Evolutionary conservation across 2,329 filamentous ascomycete species (phyloP).

Genomic region (Beauveria asiatica): DNA sequence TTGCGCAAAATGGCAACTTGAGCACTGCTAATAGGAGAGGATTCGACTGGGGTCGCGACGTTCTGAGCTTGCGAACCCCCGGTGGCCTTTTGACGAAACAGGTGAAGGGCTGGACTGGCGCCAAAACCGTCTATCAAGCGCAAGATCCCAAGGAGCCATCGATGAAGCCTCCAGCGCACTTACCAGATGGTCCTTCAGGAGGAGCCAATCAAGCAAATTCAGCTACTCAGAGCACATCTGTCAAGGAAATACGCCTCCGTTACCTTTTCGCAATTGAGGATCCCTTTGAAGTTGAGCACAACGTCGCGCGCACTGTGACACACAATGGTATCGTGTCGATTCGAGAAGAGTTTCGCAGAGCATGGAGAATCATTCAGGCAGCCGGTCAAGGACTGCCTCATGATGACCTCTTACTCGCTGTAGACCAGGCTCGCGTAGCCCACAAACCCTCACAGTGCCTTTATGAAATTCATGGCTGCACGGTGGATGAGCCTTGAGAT

Average conservation of each 20-base stretch:
- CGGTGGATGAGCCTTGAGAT: not conserved
- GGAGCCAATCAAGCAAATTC: constrained; percentile 9
- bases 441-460: constrained; percentile 15
- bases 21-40: constrained; percentile 40
- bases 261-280: constrained; percentile 89
- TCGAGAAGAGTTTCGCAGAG: constrained; percentile 74
- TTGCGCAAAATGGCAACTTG: constrained; percentile 53
- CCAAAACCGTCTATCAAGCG: constrained; percentile 57
- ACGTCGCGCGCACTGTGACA: constrained; percentile 78
- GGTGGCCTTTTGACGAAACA: constrained; percentile 66
- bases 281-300: constrained; percentile 81
- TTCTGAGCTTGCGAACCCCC: constrained; percentile 65
- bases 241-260: constrained; percentile 66
- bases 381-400: constrained; percentile 33
- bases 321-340: constrained; percentile 76
- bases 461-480: constrained; percentile 26
- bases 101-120: constrained; percentile 79
- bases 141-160: constrained; percentile 24
- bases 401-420: constrained; percentile 47
- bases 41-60: constrained; percentile 75
- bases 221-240: constrained; percentile 27
- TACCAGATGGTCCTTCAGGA: constrained; percentile 16
- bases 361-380: constrained; percentile 60
- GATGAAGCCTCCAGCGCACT: constrained; percentile 5
- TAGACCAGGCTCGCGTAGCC: constrained; percentile 22